These are phyloP conservation scores for Saccharomycopsis synnaedendra DNA, from an alignment of 805 yeast species.

Conservation along the genomic window DNA sequence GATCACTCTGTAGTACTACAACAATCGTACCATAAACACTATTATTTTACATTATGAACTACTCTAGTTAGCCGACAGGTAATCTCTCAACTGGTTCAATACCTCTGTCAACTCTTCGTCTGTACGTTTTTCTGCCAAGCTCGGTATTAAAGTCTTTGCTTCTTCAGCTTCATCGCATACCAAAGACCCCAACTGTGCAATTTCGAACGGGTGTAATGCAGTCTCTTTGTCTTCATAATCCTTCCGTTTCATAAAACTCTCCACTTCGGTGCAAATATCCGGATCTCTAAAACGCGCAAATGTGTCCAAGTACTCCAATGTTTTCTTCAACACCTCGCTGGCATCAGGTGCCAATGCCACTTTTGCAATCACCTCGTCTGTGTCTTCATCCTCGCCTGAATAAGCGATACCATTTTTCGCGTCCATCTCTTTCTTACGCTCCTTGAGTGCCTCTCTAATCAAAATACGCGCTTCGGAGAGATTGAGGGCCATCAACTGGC, in stretches of 20 bases:
- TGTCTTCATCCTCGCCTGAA: conserved; percentile 22
- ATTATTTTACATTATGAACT: too few relatives aligned
- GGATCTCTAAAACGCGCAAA: conserved; percentile 89
- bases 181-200: conserved; percentile 79
- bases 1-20: too few relatives aligned
- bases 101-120: conserved; percentile 82
- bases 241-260: conserved; percentile 62
- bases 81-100: conserved; percentile 72
- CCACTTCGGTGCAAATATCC: conserved; percentile 89
- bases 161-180: conserved; percentile 96
- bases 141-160: conserved; percentile 89
- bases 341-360: conserved; percentile 59
- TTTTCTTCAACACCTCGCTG: conserved; percentile 82
- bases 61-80: conserved; percentile 33
- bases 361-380: conserved; percentile 24
- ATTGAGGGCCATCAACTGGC: conserved; percentile 74
- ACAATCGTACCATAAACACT: too few relatives aligned
- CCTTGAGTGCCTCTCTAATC: conserved; percentile 81
- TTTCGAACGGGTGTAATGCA: conserved; percentile 81
- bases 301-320: conserved; percentile 73
- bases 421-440: conserved; percentile 47
- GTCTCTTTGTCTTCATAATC: conserved; percentile 42
- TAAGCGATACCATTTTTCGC: conserved; percentile 25
- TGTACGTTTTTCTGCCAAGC: conserved; percentile 67
- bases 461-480: conserved; percentile 82